Percentiles rank a stretch among this genome's conserved stretches.
These are phyloP conservation scores for Cucumis cinereus DNA, from an alignment of 306 rosid species.

Conservation along the genomic window DNA sequence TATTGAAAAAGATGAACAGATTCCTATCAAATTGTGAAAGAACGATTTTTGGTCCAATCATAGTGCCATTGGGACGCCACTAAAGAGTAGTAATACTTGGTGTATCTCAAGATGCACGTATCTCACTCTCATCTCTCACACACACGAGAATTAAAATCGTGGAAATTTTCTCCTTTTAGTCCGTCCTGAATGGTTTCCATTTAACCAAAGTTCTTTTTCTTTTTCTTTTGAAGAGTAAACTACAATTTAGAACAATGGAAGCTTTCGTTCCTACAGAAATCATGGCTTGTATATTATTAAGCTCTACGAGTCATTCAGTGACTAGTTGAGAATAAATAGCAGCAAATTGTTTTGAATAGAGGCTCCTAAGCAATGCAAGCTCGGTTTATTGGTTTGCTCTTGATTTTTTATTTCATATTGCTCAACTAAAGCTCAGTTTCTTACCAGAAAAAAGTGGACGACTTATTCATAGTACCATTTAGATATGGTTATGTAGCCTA, in stretches of 20 bases:
- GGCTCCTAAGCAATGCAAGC: background rate
- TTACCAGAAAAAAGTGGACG: too few relatives aligned
- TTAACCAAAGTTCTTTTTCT: background rate
- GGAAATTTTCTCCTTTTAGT: background rate
- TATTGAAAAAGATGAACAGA: conserved; percentile 26
- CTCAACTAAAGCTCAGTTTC: too few relatives aligned
- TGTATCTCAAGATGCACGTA: too few relatives aligned
- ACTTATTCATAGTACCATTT: background rate
- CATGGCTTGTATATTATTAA: background rate
- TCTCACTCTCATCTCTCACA: too few relatives aligned
- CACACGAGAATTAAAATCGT: too few relatives aligned
- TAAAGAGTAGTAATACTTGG: conserved; percentile 7
- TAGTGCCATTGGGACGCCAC: conserved; percentile 46
- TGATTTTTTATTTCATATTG: too few relatives aligned
- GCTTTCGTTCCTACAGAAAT: background rate
- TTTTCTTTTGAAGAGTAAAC: background rate
- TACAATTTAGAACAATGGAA: background rate
- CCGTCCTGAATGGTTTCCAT: background rate
- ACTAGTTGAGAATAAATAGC: background rate
- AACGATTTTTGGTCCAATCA: conserved; percentile 45
- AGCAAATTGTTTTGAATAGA: background rate
- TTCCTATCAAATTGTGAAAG: conserved; percentile 61
- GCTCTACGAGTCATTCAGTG: background rate
- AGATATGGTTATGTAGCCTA: background rate
- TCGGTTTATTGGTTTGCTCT: too few relatives aligned